A percentile compares a stretch with the other conserved stretches of the same genome.
phyloP scores from a whole-genome alignment of 208 protist species.

The Leishmania braziliensis region DNA sequence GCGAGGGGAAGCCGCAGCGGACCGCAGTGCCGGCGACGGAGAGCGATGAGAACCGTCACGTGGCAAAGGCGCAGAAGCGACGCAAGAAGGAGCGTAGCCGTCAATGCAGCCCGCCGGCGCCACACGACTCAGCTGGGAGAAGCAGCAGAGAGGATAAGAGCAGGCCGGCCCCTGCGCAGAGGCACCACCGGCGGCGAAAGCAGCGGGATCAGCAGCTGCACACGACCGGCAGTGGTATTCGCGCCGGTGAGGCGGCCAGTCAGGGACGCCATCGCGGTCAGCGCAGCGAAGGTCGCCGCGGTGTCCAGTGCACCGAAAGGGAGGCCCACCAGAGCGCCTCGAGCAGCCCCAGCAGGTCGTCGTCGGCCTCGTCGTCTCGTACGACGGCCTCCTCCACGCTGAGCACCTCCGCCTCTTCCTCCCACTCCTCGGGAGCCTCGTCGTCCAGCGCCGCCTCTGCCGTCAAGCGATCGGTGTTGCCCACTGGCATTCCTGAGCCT shows the following conservation, averaged over 20 bases:
- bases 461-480: background rate
- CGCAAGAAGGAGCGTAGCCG: background rate
- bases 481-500: background rate
- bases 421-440: conserved; percentile 7
- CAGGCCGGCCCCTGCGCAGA: background rate
- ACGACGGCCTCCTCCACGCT: conserved; percentile 5
- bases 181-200: background rate
- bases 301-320: background rate
- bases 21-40: background rate
- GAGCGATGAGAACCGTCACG: too few relatives aligned
- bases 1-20: background rate
- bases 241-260: background rate
- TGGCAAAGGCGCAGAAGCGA: background rate
- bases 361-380: conserved; percentile 7
- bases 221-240: background rate
- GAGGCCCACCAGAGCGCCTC: background rate
- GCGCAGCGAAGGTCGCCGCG: conserved; percentile 2
- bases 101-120: background rate
- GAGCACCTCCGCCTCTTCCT: conserved; percentile 10
- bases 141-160: conserved; percentile 1
- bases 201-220: conserved; percentile 2
- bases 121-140: background rate
- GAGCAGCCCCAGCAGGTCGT: conserved; percentile 3
- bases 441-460: background rate
- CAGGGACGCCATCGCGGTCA: background rate